Evolutionary conservation across 768 basidiomycete species (phyloP).

Genomic region (Lactarius tabidus): DNA sequence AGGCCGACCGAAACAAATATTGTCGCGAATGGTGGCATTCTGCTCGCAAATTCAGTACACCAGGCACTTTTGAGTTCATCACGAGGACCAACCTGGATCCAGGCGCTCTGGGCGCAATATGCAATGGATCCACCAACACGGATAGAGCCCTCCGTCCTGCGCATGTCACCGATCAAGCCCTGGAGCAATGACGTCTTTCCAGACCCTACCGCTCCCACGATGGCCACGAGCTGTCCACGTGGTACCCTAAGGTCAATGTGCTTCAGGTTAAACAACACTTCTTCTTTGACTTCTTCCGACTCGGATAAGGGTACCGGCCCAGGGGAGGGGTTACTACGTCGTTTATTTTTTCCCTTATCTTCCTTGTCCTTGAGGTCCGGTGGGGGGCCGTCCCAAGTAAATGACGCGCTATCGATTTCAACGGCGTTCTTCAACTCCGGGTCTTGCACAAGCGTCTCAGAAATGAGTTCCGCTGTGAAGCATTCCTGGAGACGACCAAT

Average conservation of each 20-base stretch:
- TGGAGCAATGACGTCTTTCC: slow-evolving; percentile 71
- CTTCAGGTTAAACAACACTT: slow-evolving; percentile 56
- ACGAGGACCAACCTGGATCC: slow-evolving; percentile 64
- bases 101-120: slow-evolving; percentile 84
- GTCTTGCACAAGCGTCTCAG: slow-evolving; percentile 55
- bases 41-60: slow-evolving; percentile 27
- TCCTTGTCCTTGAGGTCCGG: slow-evolving; percentile 39
- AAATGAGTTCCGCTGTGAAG: slow-evolving; percentile 77
- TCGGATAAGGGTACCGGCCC: slow-evolving; percentile 13
- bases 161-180: slow-evolving; percentile 81
- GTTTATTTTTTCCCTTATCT: slow-evolving; percentile 24
- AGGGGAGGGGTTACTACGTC: not conserved
- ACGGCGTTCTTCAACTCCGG: slow-evolving; percentile 57
- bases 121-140: slow-evolving; percentile 72
- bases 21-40: slow-evolving; percentile 85
- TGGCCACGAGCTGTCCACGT: slow-evolving; percentile 72
- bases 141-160: slow-evolving; percentile 58
- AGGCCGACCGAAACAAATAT: slow-evolving; percentile 81
- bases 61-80: slow-evolving; percentile 3
- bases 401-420: slow-evolving; percentile 61
- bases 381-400: slow-evolving; percentile 83
- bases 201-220: slow-evolving; percentile 74
- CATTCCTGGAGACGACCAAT: slow-evolving; percentile 70
- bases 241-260: slow-evolving; percentile 67
- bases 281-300: slow-evolving; percentile 34